Conservation (phyloP, 1,284 basidiomycete genomes). For the Rhodotorula glutinis region DNA sequence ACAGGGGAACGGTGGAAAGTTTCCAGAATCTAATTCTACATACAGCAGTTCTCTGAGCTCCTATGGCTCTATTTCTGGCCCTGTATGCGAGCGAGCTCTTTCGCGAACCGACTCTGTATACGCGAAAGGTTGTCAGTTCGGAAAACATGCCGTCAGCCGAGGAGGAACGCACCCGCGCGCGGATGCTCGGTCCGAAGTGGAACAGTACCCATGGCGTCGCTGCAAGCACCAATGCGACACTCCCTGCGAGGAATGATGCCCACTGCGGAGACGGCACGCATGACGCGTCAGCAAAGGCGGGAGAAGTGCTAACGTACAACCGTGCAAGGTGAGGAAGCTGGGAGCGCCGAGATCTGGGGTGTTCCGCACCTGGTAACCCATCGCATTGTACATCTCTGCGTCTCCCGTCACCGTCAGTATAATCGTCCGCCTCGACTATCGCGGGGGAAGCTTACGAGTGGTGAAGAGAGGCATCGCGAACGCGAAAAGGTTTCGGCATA, state of each 20-base stretch:
- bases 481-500: conserved; percentile 32
- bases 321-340: background rate
- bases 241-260: conserved; percentile 32
- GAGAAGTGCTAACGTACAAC: too few relatives aligned
- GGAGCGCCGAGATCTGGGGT: too few relatives aligned
- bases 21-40: too few relatives aligned
- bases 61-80: background rate
- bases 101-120: conserved; percentile 31
- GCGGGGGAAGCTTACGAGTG: background rate
- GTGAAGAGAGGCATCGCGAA: conserved; percentile 37
- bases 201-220: conserved; percentile 28
- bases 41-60: background rate
- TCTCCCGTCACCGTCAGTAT: background rate
- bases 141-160: too few relatives aligned
- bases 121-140: too few relatives aligned
- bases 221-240: conserved; percentile 20
- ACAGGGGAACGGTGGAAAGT: too few relatives aligned
- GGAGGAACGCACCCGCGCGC: conserved; percentile 27
- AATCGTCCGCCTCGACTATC: background rate
- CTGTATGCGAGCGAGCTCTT: conserved; percentile 22
- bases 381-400: conserved; percentile 21
- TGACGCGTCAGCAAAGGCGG: background rate
- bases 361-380: conserved; percentile 26
- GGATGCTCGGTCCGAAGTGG: conserved; percentile 24
- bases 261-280: conserved; percentile 1